Percentiles rank a stretch among this genome's conserved stretches.
Evolutionary conservation across 768 basidiomycete genomes (phyloP).

Genomic region (Krasilnikovozyma curviuscula): DNA sequence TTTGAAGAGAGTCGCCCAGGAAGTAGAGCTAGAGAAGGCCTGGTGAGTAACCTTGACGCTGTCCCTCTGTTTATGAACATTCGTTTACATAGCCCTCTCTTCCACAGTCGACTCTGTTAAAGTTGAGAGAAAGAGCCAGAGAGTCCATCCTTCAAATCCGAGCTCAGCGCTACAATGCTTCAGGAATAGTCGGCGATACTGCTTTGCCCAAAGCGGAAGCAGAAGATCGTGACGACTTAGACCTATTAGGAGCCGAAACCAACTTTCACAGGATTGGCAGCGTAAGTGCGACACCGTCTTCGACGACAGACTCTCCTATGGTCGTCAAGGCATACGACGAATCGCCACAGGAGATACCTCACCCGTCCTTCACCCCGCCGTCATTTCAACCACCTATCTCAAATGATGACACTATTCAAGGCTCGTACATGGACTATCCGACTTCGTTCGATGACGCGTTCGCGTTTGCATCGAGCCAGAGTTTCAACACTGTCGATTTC

Average conservation of each 20-base stretch:
- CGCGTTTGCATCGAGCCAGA: no score
- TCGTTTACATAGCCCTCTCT: neutral
- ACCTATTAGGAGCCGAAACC: conserved; percentile 4
- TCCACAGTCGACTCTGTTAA: neutral
- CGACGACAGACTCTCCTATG: no score
- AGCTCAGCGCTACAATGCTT: conserved; percentile 1
- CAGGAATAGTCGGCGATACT: conserved; percentile 2
- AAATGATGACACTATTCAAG: no score
- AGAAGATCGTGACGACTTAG: conserved; percentile 4
- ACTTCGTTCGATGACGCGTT: no score
- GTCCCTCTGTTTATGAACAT: neutral
- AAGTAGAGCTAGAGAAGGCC: neutral
- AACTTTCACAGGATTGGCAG: no score
- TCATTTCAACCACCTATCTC: no score
- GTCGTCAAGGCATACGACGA: no score
- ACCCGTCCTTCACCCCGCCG: no score
- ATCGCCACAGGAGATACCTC: no score
- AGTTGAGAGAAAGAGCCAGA: neutral
- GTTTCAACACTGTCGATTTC: no score
- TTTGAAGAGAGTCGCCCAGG: neutral
- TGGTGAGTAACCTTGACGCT: neutral
- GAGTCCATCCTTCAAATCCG: neutral
- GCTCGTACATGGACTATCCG: no score
- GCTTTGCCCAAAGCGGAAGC: neutral
- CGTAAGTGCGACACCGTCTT: no score